Percentiles rank a stretch among this genome's conserved stretches.
phyloP scores from a whole-genome alignment of 306 rosid species.

The Albizia julibrissin region DNA sequence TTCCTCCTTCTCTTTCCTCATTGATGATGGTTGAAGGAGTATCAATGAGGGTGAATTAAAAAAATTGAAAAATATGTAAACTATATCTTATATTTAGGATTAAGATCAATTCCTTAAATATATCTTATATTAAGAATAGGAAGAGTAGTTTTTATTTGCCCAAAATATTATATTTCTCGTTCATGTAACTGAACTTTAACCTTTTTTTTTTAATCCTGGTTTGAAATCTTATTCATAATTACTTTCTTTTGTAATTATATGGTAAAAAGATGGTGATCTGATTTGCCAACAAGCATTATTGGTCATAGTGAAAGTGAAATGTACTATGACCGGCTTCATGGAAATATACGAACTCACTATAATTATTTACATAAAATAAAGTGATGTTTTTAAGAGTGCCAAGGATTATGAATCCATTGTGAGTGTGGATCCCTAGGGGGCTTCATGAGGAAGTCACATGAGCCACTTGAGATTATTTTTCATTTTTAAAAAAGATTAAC shows the following conservation, averaged over 20 bases:
- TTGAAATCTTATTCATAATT: background rate
- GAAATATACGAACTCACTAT: background rate
- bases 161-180: too few relatives aligned
- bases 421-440: background rate
- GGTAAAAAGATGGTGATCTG: background rate
- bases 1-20: too few relatives aligned
- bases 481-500: too few relatives aligned
- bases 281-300: background rate
- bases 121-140: too few relatives aligned
- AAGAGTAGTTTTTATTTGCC: too few relatives aligned
- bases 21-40: too few relatives aligned
- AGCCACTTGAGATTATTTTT: background rate
- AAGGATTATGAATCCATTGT: background rate
- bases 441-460: background rate
- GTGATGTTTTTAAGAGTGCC: background rate
- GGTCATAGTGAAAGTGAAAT: background rate
- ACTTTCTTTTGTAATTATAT: background rate
- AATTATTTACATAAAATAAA: background rate
- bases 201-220: background rate
- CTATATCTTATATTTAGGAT: too few relatives aligned
- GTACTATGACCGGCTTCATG: too few relatives aligned
- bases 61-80: too few relatives aligned
- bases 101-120: too few relatives aligned
- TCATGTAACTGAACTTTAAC: too few relatives aligned
- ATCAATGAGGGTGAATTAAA: too few relatives aligned